These are phyloP conservation scores for Barnettozyma californica DNA, from an alignment of 805 yeast species.

Conservation along the genomic window DNA sequence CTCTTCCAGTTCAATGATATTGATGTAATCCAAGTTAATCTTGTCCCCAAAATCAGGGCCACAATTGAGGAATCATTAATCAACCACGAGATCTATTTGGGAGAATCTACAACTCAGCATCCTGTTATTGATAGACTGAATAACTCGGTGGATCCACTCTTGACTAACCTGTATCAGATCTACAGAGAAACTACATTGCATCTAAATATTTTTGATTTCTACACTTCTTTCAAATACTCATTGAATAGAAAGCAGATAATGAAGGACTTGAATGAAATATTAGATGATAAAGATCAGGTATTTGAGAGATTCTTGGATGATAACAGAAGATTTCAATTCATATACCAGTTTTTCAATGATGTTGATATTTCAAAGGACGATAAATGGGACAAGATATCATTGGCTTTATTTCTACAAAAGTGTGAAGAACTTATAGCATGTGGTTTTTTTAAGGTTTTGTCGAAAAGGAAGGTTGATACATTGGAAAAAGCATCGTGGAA, in stretches of 20 bases:
- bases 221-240: slow-evolving; percentile 51
- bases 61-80: slow-evolving; percentile 36
- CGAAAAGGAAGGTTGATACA: slow-evolving; percentile 52
- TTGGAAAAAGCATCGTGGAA: slow-evolving; percentile 72
- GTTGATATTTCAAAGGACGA: slow-evolving; percentile 27
- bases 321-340: slow-evolving; percentile 23
- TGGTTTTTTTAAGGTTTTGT: slow-evolving; percentile 55
- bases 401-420: slow-evolving; percentile 72
- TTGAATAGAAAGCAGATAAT: slow-evolving; percentile 30
- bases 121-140: slow-evolving; percentile 25
- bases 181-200: slow-evolving; percentile 74
- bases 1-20: slow-evolving; percentile 31
- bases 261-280: slow-evolving; percentile 19
- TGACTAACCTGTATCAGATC: slow-evolving; percentile 55
- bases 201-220: slow-evolving; percentile 66
- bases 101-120: slow-evolving; percentile 13
- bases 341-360: slow-evolving; percentile 25
- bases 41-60: slow-evolving; percentile 41
- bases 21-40: slow-evolving; percentile 29
- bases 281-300: slow-evolving; percentile 16
- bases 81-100: slow-evolving; percentile 32
- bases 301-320: slow-evolving; percentile 21
- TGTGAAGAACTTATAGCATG: slow-evolving; percentile 63
- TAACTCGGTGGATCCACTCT: slow-evolving; percentile 43
- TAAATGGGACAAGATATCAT: slow-evolving; percentile 57